phyloP scores from a whole-genome alignment of 164 flowering plant genomes.

The Platanus orientalis region DNA sequence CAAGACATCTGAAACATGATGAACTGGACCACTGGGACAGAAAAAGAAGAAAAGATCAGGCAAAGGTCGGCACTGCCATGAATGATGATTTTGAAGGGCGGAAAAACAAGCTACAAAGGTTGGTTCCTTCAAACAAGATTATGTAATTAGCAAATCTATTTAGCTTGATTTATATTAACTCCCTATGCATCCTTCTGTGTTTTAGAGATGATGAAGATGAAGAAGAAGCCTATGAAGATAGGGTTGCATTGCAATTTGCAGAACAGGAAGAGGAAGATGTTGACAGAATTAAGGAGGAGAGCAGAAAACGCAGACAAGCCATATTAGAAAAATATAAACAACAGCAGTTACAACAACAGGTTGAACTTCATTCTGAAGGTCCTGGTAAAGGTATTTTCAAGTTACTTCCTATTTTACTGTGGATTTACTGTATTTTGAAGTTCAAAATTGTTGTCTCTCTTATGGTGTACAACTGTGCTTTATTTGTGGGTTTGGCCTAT shows the following conservation, averaged over 20 bases:
- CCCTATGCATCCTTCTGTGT: constrained; percentile 3
- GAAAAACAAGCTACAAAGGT: constrained; percentile 36
- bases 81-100: constrained; percentile 17
- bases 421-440: not conserved
- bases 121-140: too few species aligned
- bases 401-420: not conserved
- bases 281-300: constrained; percentile 80
- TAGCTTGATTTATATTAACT: not conserved
- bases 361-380: constrained; percentile 21
- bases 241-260: constrained; percentile 49
- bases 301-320: constrained; percentile 80
- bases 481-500: not conserved
- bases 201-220: constrained; percentile 62
- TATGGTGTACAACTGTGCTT: too few species aligned
- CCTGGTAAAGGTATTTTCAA: constrained; percentile 38
- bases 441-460: not conserved
- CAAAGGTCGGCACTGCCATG: constrained; percentile 15
- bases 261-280: constrained; percentile 91
- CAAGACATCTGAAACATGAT: constrained; percentile 22
- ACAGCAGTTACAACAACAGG: constrained; percentile 31
- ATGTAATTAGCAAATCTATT: not conserved
- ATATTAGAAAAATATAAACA: constrained; percentile 79
- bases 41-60: constrained; percentile 20
- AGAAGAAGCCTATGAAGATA: constrained; percentile 62
- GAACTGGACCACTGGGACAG: constrained; percentile 26